Evolutionary conservation across 2,329 filamentous ascomycete species (phyloP), one percentile per base, ranked within the genome.

Genomic region (Monosporascus sp.): DNA sequence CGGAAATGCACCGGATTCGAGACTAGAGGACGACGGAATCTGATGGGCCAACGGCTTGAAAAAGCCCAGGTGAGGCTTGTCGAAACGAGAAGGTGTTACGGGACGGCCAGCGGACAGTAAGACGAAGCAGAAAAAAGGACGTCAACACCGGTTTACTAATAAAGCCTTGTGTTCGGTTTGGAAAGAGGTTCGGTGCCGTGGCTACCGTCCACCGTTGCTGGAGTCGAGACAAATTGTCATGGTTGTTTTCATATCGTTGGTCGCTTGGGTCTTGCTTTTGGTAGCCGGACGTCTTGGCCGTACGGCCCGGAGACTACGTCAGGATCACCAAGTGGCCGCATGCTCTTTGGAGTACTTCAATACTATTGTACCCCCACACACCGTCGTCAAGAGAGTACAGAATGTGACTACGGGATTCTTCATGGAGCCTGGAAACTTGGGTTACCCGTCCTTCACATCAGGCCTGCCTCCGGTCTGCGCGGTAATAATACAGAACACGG

Each of bases 401-500:
- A n/a, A 60, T 55, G 56, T 65, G 5, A 63, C 62, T 3, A 50
- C 51, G 5, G 63, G 63, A 1, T 55, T 56, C 20, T 66, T 61
- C 45, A 22, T 49, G 5, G 62, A 66, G 47, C 55, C 31, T 8
- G 63, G 63, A 4, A 60, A 67, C 41, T 44, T 65, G 20, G 64
- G 63, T 18, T 67, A 66, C 49, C 64, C 64, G 14, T 48, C 57
- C n/a, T 54, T 58, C n/a, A 56, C 62, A 8, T 52, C 58, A 9
- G 61, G 58, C 3, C 53, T 67, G 18, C 64, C 64, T 6, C 47
- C 51, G 9, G 54, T 67, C 5, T 67, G 64, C 31, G 63, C 59
- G 7, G 58, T 66, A 37, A 66, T 64, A 49, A 37, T 67, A 11
- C 58, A 59, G 7, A 66, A 65, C 31, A 50, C 55, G 24, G 65